Evolutionary conservation across 75 land plant species (phyloP), one percentile per base, ranked within the genome.

Genomic region (Pinus albicaulis): DNA sequence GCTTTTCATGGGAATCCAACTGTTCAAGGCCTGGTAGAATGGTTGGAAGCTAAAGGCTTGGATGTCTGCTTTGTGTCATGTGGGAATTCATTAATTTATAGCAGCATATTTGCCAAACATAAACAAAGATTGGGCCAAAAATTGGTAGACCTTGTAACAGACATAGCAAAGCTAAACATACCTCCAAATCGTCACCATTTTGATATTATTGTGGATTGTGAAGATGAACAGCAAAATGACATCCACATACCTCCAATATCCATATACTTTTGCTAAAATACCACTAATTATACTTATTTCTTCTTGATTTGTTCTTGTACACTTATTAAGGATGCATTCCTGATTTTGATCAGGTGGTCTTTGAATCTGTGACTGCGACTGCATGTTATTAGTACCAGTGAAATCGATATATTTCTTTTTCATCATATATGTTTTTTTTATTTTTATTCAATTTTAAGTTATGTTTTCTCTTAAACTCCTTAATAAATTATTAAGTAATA

Each of bases 171-270:
- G 76, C 81, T 85, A 14, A 92, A 93, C 56, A 58, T 95, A 19
- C 89, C 96, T 28, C 82, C 87, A 7, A 85, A 79, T 55, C 85
- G 96, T 11, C 75, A 86, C 22, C 96, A 95, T 68, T 82, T 95
- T 71, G 98, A 95, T 79, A 80, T 96, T 26, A 91, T 96, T 38
- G 99, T 94, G 56, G 94, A 94, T 25, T 96, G 97, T 36, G 99
- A 96, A 77, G 97, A 96, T 81, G 99, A 96, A 3, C 92, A 92
- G 16, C 94, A 85, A 53, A 82, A 92, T 68, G 98, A 96, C 78
- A 77, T 93, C 4, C 92, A 91, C 71, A 91, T 93, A 20, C 99
- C 99, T 17, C 83, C 86, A 36, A 69, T 96, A 28, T 93, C 99
- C 23, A 77, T 96, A 58, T 92, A 76, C 76, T 92, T 88, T 82